Base-by-base conservation (phyloP, 179 eudicot genomes). In the Pouteria campechiana region DNA sequence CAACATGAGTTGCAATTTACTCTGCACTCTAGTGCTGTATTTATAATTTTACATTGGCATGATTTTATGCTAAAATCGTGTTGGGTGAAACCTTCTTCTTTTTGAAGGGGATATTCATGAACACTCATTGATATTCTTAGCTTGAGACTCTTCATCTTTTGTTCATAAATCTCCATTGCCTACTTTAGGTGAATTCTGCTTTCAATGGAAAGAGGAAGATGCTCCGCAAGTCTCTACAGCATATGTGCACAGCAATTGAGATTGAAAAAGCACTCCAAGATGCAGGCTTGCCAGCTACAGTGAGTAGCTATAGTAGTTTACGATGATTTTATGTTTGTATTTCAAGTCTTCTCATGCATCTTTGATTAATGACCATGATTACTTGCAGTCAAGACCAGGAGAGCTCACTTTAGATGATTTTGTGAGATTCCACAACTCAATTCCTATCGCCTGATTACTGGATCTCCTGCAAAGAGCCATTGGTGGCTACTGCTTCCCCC, bases 141-240 rank as follows among this genome's bases (percentile, higher is more conserved):
- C 14, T 42, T n/a, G 17, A 5, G 23, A 23, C 10, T 42, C 6
- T 17, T 25, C 4, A 0, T 12, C 18, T 5, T 25, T 3, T 20
- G 7, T 28, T 25, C 35, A 14, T 5, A 25, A 25, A 13, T 28
- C 15, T 16, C 5, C 32, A 17, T 12, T 7, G 5, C 6, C n/a
- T 14, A 5, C 6, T 39, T 52, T 46, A 89, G 97, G 89, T 81
- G 7, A 81, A 85, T 46, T 78, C 79, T 34, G 95, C 97, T 47
- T 89, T 89, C 66, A 89, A 76, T 22, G 84, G 88, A 17, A 89
- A 86, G 58, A 73, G 97, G 25, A 89, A 89, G 60, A 89, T 78
- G 95, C 37, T 89, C 69, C 70, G 93, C 41, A 89, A 70, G 57
- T 67, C 95, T 16, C 84, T 81, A 21, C 93, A 81, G 50, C 93